Percentiles rank a stretch among this genome's conserved stretches.
phyloP scores from a whole-genome alignment of 768 basidiomycete species.

The Lentinula lateritia region DNA sequence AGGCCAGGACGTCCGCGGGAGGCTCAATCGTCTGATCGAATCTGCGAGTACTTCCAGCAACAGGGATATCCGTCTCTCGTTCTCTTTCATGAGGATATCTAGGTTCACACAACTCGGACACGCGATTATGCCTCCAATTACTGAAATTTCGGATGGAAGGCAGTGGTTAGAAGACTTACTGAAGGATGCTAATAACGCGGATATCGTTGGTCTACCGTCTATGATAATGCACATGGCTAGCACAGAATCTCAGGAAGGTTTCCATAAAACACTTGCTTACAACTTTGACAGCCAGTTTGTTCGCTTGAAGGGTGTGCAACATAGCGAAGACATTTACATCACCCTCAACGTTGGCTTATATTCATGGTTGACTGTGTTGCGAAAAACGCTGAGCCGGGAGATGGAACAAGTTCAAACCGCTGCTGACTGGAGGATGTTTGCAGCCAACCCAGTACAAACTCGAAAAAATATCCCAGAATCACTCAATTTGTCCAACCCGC shows the following conservation, averaged over 20 bases:
- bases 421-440: slow-evolving; percentile 43
- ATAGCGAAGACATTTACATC: slow-evolving; percentile 74
- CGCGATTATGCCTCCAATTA: slow-evolving; percentile 28
- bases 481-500: slow-evolving; percentile 21
- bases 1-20: slow-evolving; percentile 63
- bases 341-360: slow-evolving; percentile 80
- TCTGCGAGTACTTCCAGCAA: slow-evolving; percentile 42
- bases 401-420: slow-evolving; percentile 67
- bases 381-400: slow-evolving; percentile 71
- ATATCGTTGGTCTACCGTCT: slow-evolving; percentile 73
- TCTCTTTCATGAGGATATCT: slow-evolving; percentile 73
- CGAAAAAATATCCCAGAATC: slow-evolving; percentile 37
- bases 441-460: slow-evolving; percentile 19
- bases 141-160: slow-evolving; percentile 34
- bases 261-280: slow-evolving; percentile 44
- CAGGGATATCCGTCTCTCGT: slow-evolving; percentile 66
- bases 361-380: slow-evolving; percentile 73
- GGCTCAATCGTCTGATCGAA: slow-evolving; percentile 58
- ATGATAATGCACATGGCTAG: slow-evolving; percentile 82
- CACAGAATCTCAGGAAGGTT: slow-evolving; percentile 46
- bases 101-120: slow-evolving; percentile 62
- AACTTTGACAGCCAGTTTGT: slow-evolving; percentile 70
- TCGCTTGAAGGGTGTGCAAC: slow-evolving; percentile 43
- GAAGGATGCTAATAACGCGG: slow-evolving; percentile 61
- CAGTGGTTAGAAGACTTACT: slow-evolving; percentile 60